Conservation (phyloP, 345 rosid species). For the Euphorbia pulcherrima region DNA sequence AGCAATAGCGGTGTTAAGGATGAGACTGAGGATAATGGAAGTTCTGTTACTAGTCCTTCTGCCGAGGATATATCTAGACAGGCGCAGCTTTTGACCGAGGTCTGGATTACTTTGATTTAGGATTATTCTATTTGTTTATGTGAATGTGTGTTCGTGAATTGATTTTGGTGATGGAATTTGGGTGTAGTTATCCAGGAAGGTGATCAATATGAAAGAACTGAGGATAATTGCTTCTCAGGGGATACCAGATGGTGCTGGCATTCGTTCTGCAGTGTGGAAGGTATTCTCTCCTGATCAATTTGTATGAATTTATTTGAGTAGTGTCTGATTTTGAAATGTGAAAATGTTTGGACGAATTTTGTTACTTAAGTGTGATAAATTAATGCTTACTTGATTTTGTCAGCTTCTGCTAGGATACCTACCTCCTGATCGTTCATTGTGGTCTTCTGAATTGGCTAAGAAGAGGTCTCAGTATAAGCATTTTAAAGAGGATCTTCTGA, state of each 20-base stretch:
- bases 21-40: conserved; percentile 28
- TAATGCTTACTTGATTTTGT: conserved; percentile 18
- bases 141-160: not conserved
- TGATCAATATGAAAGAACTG: conserved; percentile 66
- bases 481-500: conserved; percentile 83
- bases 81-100: conserved; percentile 80
- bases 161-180: not conserved
- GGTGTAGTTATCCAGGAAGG: conserved; percentile 71
- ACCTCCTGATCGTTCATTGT: conserved; percentile 70
- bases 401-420: conserved; percentile 85
- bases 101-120: conserved; percentile 7
- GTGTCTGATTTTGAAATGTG: not conserved
- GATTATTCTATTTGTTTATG: not conserved
- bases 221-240: conserved; percentile 83
- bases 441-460: conserved; percentile 80
- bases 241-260: conserved; percentile 76
- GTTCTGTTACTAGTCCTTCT: conserved; percentile 32
- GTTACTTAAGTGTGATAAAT: not conserved
- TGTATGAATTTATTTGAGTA: not conserved
- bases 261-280: conserved; percentile 92
- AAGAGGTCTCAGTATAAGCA: conserved; percentile 84
- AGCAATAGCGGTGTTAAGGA: not conserved
- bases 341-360: not conserved
- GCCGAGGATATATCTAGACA: conserved; percentile 70
- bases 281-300: conserved; percentile 21